These are phyloP conservation scores for Scopulariopsis brevicaulis DNA, from an alignment of 2,329 filamentous ascomycete species.

Conservation along the genomic window DNA sequence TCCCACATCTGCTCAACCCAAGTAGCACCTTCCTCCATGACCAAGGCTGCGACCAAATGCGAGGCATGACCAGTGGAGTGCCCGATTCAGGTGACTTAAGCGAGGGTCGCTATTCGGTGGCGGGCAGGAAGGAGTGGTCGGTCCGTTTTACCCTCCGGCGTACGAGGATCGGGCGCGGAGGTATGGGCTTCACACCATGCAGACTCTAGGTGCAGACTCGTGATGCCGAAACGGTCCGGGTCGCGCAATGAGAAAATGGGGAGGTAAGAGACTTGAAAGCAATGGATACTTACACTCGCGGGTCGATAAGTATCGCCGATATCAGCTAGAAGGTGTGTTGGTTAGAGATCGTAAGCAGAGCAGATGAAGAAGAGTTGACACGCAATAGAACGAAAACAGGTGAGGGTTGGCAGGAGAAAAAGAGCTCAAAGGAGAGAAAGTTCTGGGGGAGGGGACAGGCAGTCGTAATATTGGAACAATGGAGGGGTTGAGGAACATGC, in stretches of 20 bases:
- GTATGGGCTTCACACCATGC: neutral
- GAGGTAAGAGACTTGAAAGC: neutral
- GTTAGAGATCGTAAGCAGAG: conserved; percentile 23
- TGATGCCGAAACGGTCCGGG: neutral
- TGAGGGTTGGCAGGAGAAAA: conserved; percentile 5
- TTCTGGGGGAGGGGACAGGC: neutral
- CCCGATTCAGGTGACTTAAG: neutral
- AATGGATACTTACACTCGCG: conserved; percentile 29
- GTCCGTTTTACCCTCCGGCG: no score
- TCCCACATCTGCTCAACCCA: neutral
- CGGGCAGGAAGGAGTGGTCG: neutral
- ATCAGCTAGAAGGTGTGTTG: conserved; percentile 35
- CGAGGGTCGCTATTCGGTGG: neutral
- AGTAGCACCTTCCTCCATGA: neutral
- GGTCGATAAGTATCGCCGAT: conserved; percentile 50
- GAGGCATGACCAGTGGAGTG: neutral
- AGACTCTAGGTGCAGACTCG: neutral
- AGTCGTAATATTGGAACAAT: conserved; percentile 1
- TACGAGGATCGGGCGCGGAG: no score
- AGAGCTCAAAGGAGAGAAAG: neutral
- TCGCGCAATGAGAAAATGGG: conserved; percentile 5
- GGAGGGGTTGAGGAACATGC: neutral
- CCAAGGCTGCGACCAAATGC: neutral
- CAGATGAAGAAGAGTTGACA: conserved; percentile 12
- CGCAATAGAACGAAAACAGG: conserved; percentile 9